Conservation (phyloP, 208 protist species). For the Porcisia deanei region DNA sequence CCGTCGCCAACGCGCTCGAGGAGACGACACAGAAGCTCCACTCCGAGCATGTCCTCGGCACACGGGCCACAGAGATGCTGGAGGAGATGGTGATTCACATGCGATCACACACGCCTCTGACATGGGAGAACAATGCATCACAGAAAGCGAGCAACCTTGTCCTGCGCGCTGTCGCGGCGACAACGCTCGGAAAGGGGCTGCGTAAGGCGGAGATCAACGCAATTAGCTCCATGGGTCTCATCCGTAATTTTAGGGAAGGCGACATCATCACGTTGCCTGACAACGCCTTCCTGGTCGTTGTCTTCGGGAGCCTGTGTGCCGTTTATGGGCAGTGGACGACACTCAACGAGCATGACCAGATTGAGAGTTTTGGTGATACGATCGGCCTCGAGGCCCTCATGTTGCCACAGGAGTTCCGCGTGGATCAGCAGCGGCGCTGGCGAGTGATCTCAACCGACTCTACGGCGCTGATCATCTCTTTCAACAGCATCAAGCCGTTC, state of each 20-base stretch:
- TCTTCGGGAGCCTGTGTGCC: conserved; percentile 72
- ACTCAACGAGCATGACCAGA: conserved; percentile 44
- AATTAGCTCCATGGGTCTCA: conserved; percentile 69
- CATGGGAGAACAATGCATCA: conserved; percentile 52
- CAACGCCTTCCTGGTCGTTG: conserved; percentile 71
- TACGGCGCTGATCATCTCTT: conserved; percentile 74
- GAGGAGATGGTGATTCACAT: conserved; percentile 43
- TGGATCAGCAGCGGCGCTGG: conserved; percentile 57
- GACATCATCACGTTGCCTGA: conserved; percentile 65
- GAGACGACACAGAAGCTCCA: conserved; percentile 49
- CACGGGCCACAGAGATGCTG: conserved; percentile 41
- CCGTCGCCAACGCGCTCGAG: conserved; percentile 48
- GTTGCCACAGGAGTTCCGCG: conserved; percentile 45
- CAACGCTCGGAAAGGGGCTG: conserved; percentile 63
- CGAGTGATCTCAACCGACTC: conserved; percentile 62
- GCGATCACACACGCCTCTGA: conserved; percentile 42
- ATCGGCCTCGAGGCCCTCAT: conserved; percentile 68
- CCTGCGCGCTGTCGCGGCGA: conserved; percentile 58
- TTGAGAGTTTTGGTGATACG: conserved; percentile 68
- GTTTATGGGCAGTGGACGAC: conserved; percentile 70
- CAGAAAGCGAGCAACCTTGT: conserved; percentile 64
- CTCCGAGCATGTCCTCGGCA: conserved; percentile 53
- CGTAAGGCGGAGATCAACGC: conserved; percentile 53
- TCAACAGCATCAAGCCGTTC: conserved; percentile 75
- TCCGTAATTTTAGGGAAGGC: conserved; percentile 56